These are phyloP conservation scores for Acmispon strigosus DNA, from an alignment of 306 rosid genomes.

Conservation along the genomic window DNA sequence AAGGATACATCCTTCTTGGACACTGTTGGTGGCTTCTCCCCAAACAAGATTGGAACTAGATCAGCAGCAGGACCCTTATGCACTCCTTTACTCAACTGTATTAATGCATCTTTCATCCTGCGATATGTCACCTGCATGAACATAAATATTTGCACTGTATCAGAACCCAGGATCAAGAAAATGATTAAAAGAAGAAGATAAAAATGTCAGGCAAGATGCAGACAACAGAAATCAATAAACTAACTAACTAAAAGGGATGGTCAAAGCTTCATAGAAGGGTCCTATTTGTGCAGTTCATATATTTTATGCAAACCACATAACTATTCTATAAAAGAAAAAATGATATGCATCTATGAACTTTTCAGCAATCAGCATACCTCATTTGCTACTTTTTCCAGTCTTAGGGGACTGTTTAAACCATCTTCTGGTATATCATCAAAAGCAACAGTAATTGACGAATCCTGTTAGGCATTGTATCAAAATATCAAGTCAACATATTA, in stretches of 20 bases:
- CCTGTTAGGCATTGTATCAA: constrained; percentile 48
- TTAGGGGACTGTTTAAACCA: constrained; percentile 77
- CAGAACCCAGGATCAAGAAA: constrained; percentile 12
- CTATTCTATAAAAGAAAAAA: background rate
- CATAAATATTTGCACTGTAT: constrained; percentile 20
- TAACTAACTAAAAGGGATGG: constrained; percentile 9
- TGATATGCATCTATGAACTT: background rate
- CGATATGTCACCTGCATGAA: constrained; percentile 75
- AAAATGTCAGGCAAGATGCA: background rate
- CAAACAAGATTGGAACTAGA: constrained; percentile 75
- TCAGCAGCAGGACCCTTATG: constrained; percentile 95
- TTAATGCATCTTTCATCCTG: constrained; percentile 89
- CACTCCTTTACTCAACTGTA: constrained; percentile 92
- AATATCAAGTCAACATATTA: constrained; percentile 21
- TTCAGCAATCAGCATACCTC: constrained; percentile 51
- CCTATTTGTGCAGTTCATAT: constrained; percentile 4
- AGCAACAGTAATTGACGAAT: constrained; percentile 89
- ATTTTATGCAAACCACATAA: constrained; percentile 4
- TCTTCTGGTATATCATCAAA: constrained; percentile 98
- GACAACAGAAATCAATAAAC: background rate
- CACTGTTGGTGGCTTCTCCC: constrained; percentile 77
- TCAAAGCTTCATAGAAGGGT: constrained; percentile 2
- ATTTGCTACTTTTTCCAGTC: constrained; percentile 89
- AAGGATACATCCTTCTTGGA: constrained; percentile 70
- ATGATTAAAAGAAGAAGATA: background rate